Percentiles rank a stretch among this genome's conserved stretches.
Evolutionary conservation across 2,329 filamentous ascomycete species (phyloP).

Genomic region (Diaporthe aspalathi): DNA sequence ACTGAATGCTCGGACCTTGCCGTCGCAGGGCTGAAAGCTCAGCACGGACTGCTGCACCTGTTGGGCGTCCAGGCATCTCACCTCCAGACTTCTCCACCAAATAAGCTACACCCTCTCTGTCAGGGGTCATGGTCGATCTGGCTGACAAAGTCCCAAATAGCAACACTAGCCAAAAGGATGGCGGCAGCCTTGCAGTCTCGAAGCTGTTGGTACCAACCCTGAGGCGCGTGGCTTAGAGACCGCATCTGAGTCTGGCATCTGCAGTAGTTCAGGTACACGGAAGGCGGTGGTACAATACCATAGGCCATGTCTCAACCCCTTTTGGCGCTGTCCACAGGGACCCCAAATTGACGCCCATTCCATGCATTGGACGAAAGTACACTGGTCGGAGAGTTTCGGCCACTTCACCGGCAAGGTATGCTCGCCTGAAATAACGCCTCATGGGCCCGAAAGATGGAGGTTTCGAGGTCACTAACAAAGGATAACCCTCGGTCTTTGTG

Average conservation of each 20-base stretch:
- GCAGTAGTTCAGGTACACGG: constrained; percentile 32
- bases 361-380: constrained; percentile 30
- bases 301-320: constrained; percentile 37
- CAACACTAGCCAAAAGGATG: neutral
- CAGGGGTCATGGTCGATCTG: neutral
- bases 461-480: constrained; percentile 31
- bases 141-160: constrained; percentile 7
- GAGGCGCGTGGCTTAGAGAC: neutral
- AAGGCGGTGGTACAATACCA: constrained; percentile 19
- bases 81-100: neutral
- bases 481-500: constrained; percentile 31
- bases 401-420: constrained; percentile 8
- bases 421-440: constrained; percentile 16
- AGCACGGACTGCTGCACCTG: constrained; percentile 12
- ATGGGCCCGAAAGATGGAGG: constrained; percentile 6
- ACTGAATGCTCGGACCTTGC: neutral
- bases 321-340: constrained; percentile 12
- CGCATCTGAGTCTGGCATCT: constrained; percentile 16
- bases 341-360: constrained; percentile 18
- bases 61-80: neutral
- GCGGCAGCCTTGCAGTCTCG: constrained; percentile 4
- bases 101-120: constrained; percentile 17
- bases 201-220: neutral
- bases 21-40: constrained; percentile 30
- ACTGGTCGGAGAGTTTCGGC: constrained; percentile 26